phyloP scores from a whole-genome alignment of 345 rosid species.

The Populus alba region DNA sequence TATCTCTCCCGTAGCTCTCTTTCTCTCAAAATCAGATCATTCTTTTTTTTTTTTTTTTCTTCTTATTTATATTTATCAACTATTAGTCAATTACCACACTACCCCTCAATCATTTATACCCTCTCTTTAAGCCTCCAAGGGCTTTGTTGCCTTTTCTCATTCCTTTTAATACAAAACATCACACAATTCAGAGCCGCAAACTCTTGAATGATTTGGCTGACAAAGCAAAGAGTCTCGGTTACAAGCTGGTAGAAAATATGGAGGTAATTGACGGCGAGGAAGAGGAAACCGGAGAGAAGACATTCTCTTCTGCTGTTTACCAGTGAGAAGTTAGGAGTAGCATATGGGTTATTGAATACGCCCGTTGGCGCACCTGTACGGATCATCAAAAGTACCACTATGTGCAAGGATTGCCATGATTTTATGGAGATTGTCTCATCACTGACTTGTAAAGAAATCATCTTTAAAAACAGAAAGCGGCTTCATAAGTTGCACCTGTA shows the following conservation, averaged over 20 bases:
- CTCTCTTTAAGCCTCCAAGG: no score
- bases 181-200: slow-evolving; percentile 13
- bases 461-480: slow-evolving; percentile 44
- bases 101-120: no score
- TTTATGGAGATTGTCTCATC: slow-evolving; percentile 40
- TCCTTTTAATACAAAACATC: no score
- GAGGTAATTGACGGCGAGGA: slow-evolving; percentile 10
- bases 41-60: no score
- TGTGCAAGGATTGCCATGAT: slow-evolving; percentile 50
- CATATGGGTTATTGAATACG: slow-evolving; percentile 45
- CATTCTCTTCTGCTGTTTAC: slow-evolving; percentile 19
- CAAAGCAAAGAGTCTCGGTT: slow-evolving; percentile 30
- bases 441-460: slow-evolving; percentile 32
- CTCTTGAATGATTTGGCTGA: slow-evolving; percentile 37
- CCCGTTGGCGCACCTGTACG: slow-evolving; percentile 27
- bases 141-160: no score
- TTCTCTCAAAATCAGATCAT: no score
- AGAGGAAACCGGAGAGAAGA: slow-evolving; percentile 5
- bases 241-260: slow-evolving; percentile 8
- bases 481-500: slow-evolving; percentile 50
- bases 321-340: slow-evolving; percentile 47
- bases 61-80: no score
- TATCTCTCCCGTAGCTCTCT: no score
- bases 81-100: no score
- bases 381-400: slow-evolving; percentile 32